Evolutionary conservation across 1,284 basidiomycete genomes (phyloP).

Genomic region (Coniophora puteana): DNA sequence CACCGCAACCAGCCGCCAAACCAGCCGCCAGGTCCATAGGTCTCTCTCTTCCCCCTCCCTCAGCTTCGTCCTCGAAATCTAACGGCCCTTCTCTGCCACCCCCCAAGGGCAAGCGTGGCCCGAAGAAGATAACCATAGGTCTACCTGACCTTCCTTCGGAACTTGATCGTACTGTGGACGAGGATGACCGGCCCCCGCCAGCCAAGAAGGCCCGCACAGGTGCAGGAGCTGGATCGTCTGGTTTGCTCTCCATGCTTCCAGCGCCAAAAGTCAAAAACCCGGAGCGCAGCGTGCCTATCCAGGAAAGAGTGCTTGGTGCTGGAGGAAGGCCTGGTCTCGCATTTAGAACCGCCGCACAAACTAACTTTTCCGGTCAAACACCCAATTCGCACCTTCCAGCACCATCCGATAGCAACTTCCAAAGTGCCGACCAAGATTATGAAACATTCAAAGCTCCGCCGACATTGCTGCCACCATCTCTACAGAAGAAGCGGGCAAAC

Average conservation of each 20-base stretch:
- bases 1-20: constrained; percentile 25
- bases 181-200: constrained; percentile 45
- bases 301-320: constrained; percentile 58
- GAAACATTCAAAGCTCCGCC: constrained; percentile 17
- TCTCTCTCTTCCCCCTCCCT: constrained; percentile 16
- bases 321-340: constrained; percentile 57
- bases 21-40: constrained; percentile 27
- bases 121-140: constrained; percentile 70
- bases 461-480: constrained; percentile 54
- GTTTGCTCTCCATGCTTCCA: constrained; percentile 70
- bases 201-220: constrained; percentile 53
- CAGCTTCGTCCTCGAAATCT: constrained; percentile 23
- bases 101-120: constrained; percentile 37
- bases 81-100: constrained; percentile 34
- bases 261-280: constrained; percentile 58
- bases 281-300: constrained; percentile 11
- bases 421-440: constrained; percentile 14
- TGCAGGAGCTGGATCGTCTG: constrained; percentile 55
- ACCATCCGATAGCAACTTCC: constrained; percentile 5
- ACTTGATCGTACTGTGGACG: constrained; percentile 34
- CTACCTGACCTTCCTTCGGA: constrained; percentile 48
- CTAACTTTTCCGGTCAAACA: too few species aligned
- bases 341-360: constrained; percentile 38
- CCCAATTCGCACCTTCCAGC: too few species aligned
- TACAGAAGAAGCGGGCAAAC: constrained; percentile 57